These are phyloP conservation scores for Apiospora koreana DNA, from an alignment of 2,329 filamentous ascomycete species.

Conservation along the genomic window DNA sequence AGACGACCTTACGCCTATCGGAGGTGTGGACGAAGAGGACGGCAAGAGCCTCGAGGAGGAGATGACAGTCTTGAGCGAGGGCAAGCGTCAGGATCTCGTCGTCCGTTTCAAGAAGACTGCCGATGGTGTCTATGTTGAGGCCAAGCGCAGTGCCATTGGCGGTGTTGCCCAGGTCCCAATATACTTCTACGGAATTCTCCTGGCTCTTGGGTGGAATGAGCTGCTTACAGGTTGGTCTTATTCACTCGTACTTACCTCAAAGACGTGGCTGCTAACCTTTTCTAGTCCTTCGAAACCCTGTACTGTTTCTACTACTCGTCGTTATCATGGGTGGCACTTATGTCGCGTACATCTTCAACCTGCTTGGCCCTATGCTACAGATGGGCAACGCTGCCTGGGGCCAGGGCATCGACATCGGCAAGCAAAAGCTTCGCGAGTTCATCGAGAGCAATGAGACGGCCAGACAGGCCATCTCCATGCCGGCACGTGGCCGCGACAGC, in stretches of 20 bases:
- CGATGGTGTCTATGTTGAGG: slow-evolving; percentile 96
- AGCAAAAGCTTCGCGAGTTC: slow-evolving; percentile 88
- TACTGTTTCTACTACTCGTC: slow-evolving; percentile 89
- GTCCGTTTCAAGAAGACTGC: slow-evolving; percentile 98
- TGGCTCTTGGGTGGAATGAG: slow-evolving; percentile 98
- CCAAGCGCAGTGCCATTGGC: slow-evolving; percentile 94
- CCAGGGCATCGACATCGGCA: slow-evolving; percentile 89
- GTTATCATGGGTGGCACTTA: slow-evolving; percentile 77
- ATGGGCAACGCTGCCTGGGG: slow-evolving; percentile 87
- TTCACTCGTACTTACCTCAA: neutral
- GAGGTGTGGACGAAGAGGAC: slow-evolving; percentile 91
- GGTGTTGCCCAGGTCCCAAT: slow-evolving; percentile 91
- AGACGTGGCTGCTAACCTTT: slow-evolving; percentile 18
- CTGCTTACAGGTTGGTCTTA: slow-evolving; percentile 78
- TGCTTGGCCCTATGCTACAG: slow-evolving; percentile 93
- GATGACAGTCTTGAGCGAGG: slow-evolving; percentile 89
- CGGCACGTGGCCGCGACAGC: slow-evolving; percentile 40
- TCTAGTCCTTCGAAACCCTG: slow-evolving; percentile 85
- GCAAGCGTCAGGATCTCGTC: slow-evolving; percentile 87
- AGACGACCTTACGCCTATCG: slow-evolving; percentile 85
- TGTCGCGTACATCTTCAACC: slow-evolving; percentile 88
- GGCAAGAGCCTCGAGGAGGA: slow-evolving; percentile 95
- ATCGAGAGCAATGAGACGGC: slow-evolving; percentile 85
- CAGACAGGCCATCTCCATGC: slow-evolving; percentile 79
- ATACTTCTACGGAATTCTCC: slow-evolving; percentile 88